Percentiles rank a stretch among this genome's conserved stretches.
phyloP scores from a whole-genome alignment of 805 yeast species.

The Maudiozyma serrabonitensis region DNA sequence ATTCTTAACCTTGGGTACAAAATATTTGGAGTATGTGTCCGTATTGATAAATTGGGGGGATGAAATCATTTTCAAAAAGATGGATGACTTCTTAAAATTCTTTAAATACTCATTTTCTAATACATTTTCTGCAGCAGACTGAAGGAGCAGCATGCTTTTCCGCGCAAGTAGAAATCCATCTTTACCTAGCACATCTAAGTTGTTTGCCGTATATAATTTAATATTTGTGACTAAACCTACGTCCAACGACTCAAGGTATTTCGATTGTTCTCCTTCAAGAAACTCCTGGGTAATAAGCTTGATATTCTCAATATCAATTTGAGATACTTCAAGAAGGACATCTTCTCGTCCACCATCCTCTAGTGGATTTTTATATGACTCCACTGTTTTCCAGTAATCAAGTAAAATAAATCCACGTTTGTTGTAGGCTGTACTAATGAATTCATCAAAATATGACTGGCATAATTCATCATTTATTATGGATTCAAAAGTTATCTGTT shows the following conservation, averaged over 20 bases:
- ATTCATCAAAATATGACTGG: conserved; percentile 11
- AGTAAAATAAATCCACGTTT: conserved; percentile 28
- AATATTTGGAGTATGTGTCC: conserved; percentile 15
- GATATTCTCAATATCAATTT: conserved; percentile 21
- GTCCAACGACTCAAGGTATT: conserved; percentile 16
- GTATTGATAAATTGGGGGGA: conserved; percentile 30
- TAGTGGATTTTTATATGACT: conserved; percentile 62
- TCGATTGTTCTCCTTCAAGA: conserved; percentile 12
- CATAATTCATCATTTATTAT: conserved; percentile 13
- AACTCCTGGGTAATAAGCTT: conserved; percentile 13
- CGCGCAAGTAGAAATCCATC: conserved; percentile 37
- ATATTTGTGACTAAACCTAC: conserved; percentile 13
- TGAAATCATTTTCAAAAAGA: conserved; percentile 44
- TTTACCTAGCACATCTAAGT: conserved; percentile 3
- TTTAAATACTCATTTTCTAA: conserved; percentile 48
- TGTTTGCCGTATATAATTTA: conserved; percentile 5
- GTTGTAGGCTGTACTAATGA: conserved; percentile 3
- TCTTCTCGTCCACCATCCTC: conserved; percentile 34
- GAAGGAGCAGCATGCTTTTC: conserved; percentile 48
- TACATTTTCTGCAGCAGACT: conserved; percentile 39
- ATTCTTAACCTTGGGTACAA: conserved; percentile 4
- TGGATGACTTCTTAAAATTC: conserved; percentile 51
- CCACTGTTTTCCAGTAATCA: conserved; percentile 59
- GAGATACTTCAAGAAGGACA: conserved; percentile 14
- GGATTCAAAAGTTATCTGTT: conserved; percentile 11